phyloP scores from a whole-genome alignment of 192 early-diverging fungal genomes.

The Backusella luteola region DNA sequence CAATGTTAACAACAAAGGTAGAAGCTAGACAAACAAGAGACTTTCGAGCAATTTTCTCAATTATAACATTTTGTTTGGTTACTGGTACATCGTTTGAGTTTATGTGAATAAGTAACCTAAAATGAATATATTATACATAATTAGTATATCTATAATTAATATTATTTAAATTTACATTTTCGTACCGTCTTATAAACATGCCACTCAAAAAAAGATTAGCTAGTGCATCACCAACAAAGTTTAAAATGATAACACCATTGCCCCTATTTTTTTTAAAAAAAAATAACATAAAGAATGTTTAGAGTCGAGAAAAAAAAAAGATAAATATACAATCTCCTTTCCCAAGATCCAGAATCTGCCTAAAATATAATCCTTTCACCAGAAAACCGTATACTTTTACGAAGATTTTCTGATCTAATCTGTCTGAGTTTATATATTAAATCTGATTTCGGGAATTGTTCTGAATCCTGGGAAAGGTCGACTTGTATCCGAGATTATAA shows the following conservation, averaged over 20 bases:
- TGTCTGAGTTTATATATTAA: neutral
- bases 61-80: constrained; percentile 19
- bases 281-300: neutral
- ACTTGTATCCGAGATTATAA: neutral
- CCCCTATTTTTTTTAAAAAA: constrained; percentile 18
- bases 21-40: constrained; percentile 29
- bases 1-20: constrained; percentile 28
- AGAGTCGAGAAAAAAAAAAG: neutral
- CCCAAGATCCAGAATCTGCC: neutral
- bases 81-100: constrained; percentile 6
- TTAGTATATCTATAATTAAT: neutral
- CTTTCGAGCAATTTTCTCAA: constrained; percentile 37
- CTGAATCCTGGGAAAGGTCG: neutral
- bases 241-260: constrained; percentile 34
- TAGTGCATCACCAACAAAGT: constrained; percentile 35
- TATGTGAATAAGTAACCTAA: constrained; percentile 32
- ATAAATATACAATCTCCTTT: too few species aligned
- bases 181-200: constrained; percentile 37
- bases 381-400: too few species aligned
- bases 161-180: neutral
- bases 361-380: too few species aligned
- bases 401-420: neutral
- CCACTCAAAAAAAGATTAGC: constrained; percentile 37
- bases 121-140: neutral
- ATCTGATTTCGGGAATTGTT: neutral